phyloP scores from a whole-genome alignment of 352 stramenopile genomes.

The Halophytophthora batemanensis region DNA sequence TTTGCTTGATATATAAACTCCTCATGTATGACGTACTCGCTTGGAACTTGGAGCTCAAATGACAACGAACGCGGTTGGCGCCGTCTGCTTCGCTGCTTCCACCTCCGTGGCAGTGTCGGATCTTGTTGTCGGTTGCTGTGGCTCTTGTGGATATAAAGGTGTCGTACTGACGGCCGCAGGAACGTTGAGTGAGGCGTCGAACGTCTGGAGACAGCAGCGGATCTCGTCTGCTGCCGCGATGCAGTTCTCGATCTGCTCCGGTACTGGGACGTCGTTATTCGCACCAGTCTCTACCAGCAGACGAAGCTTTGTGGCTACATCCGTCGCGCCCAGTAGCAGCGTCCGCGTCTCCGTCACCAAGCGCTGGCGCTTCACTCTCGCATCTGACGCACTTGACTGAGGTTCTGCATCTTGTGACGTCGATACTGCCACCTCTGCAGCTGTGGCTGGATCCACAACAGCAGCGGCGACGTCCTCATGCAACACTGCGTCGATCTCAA shows the following conservation, averaged over 20 bases:
- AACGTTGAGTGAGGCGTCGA: conserved; percentile 9
- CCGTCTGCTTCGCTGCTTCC: neutral
- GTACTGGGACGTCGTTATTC: conserved; percentile 1
- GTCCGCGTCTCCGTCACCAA: conserved; percentile 12
- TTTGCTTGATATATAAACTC: neutral
- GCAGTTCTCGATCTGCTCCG: conserved; percentile 15
- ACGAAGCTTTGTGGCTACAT: conserved; percentile 16
- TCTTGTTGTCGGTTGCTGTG: neutral
- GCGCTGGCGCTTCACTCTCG: too few relatives aligned
- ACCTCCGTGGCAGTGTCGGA: neutral
- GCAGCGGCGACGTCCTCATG: neutral
- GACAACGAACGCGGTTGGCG: too few relatives aligned
- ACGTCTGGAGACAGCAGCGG: conserved; percentile 20
- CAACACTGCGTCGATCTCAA: conserved; percentile 19
- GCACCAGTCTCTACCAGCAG: conserved; percentile 7
- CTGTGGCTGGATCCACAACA: neutral
- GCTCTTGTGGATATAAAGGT: neutral
- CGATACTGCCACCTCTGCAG: too few relatives aligned
- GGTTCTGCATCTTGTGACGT: too few relatives aligned
- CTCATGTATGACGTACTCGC: too few relatives aligned
- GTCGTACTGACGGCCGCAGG: neutral
- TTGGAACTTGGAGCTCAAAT: too few relatives aligned
- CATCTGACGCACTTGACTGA: too few relatives aligned
- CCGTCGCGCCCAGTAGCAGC: conserved; percentile 17
- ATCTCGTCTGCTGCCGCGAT: conserved; percentile 26